Base-by-base conservation (phyloP, 2,329 filamentous ascomycete genomes). In the Aspergillus carbonarius region DNA sequence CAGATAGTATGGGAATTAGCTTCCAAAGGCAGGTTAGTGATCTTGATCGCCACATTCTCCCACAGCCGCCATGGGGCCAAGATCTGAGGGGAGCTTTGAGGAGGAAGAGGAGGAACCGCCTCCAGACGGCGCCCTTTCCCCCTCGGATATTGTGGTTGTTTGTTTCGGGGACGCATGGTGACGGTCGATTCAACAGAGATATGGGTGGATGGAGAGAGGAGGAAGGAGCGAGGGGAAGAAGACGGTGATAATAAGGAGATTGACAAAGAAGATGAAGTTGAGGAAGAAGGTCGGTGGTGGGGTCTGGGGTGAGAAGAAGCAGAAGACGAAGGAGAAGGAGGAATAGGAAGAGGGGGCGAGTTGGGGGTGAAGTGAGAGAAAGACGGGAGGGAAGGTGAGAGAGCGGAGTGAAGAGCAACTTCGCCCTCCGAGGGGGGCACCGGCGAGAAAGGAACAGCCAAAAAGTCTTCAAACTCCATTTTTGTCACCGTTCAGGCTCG, bases 1-100 rank as follows among this genome's bases (percentile, higher is more conserved):
- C 81, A 85, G 1, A 91, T 63, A 4, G 68, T 68, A 7, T 70
- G 68, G 0, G 78, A 78, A 27, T 65, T 75, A 7, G 68, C 66
- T 20, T 71, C 66, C 6, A 50, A 42, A 0, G 79, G 78, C 4
- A 82, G 54, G 5, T 68, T 66, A 2, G 50, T 60, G 9, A 81
- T 48, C 18, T 59, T 70, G n/a, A 80, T 55, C 4, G 69, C 70
- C 8, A 80, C 61, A 1, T 74, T 75, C 4, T 75, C 71, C 75
- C 76, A 78, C 7, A 52, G 60, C 27, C 60, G 72, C 80, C 78
- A 82, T 13, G 63, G 62, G 1, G 64, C 50, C 23, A 62, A 52
- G 4, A 69, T 40, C 8, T n/a, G 37, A 10, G 37, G 18, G n/a
- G 37, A 18, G 8, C n/a, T 40, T 5, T 18, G 37, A 18, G 37